These are phyloP conservation scores for Kokia cookei DNA, from an alignment of 441 rosid species.

Conservation along the genomic window DNA sequence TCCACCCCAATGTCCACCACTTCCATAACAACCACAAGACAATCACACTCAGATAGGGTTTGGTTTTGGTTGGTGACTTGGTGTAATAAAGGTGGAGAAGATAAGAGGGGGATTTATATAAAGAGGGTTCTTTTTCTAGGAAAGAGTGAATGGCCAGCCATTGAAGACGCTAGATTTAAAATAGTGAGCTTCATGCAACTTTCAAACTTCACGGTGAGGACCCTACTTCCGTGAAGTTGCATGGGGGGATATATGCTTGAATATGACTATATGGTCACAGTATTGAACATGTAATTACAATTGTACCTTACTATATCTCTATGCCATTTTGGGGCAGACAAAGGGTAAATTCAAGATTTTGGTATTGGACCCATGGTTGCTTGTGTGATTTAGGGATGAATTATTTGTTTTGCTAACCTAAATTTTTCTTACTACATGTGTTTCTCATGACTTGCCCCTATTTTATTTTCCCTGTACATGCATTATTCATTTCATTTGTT, in stretches of 20 bases:
- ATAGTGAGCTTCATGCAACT: conserved; percentile 27
- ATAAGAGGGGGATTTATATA: conserved; percentile 21
- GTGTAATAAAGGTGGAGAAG: neutral
- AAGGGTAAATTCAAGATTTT: neutral
- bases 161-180: conserved; percentile 7
- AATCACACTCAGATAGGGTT: neutral
- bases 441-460: neutral
- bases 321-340: neutral
- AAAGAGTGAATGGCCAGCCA: conserved; percentile 17
- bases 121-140: conserved; percentile 24
- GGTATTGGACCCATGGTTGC: neutral
- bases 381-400: neutral
- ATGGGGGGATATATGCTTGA: neutral
- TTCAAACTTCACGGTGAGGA: conserved; percentile 7
- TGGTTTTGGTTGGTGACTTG: neutral
- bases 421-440: neutral
- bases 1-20: conserved; percentile 15
- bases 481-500: too few species aligned
- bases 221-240: conserved; percentile 50
- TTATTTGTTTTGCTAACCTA: neutral
- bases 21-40: conserved; percentile 4
- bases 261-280: neutral
- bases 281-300: neutral
- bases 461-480: too few species aligned
- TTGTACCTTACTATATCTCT: neutral